A percentile compares a stretch with the other conserved stretches of the same genome.
These are phyloP conservation scores for Mycena rosella DNA, from an alignment of 768 basidiomycete genomes.

Conservation along the genomic window DNA sequence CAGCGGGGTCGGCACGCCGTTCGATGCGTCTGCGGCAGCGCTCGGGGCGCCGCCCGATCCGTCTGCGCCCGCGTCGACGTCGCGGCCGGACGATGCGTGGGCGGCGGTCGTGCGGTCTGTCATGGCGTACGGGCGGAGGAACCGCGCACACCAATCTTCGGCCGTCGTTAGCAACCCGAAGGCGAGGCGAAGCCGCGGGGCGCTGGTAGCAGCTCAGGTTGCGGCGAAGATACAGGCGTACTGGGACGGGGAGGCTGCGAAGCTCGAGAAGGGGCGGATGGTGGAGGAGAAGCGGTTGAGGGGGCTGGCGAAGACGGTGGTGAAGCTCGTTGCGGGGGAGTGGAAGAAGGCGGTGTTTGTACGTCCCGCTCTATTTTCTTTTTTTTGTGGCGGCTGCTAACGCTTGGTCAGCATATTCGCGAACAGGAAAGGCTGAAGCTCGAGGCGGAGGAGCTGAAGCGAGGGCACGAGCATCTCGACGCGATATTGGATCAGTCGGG, in stretches of 20 bases:
- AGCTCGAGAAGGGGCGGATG: constrained; percentile 67
- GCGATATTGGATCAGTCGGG: constrained; percentile 92
- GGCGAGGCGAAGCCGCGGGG: constrained; percentile 47
- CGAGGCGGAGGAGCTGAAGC: constrained; percentile 82
- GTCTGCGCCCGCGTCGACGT: constrained; percentile 41
- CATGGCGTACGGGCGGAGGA: constrained; percentile 37
- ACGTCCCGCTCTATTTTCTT: constrained; percentile 50
- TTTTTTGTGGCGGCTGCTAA: constrained; percentile 1
- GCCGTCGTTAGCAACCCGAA: constrained; percentile 30
- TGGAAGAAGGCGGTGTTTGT: constrained; percentile 93
- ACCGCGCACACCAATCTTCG: not conserved
- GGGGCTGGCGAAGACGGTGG: constrained; percentile 76
- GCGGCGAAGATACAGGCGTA: constrained; percentile 77
- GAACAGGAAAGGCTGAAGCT: constrained; percentile 72
- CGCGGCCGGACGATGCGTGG: constrained; percentile 65
- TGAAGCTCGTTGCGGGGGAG: constrained; percentile 76
- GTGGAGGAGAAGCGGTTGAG: constrained; percentile 78
- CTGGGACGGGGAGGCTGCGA: constrained; percentile 77
- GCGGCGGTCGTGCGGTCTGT: constrained; percentile 67
- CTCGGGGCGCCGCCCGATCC: constrained; percentile 34
- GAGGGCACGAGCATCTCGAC: constrained; percentile 89
- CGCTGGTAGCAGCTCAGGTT: constrained; percentile 64
- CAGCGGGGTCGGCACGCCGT: constrained; percentile 8
- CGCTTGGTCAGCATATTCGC: constrained; percentile 72
- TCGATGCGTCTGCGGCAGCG: not conserved